Conservation (phyloP, 805 yeast genomes). For the Saturnispora serradocipensis region DNA sequence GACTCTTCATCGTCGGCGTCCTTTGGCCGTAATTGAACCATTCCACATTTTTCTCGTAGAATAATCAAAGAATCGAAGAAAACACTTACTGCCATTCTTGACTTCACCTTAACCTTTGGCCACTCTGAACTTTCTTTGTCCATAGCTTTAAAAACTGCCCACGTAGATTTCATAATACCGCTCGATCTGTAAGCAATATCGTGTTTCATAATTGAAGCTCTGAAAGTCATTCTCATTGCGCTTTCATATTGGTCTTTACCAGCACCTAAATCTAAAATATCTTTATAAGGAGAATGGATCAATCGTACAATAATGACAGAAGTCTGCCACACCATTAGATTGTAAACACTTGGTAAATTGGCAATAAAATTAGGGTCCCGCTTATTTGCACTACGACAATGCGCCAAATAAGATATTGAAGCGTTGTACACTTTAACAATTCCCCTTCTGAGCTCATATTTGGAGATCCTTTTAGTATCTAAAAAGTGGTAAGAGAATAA, state of each 20-base stretch:
- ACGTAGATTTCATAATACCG: conserved; percentile 88
- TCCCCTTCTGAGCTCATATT: conserved; percentile 61
- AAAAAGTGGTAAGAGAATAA: conserved; percentile 73
- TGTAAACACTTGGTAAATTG: conserved; percentile 76
- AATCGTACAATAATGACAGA: conserved; percentile 75
- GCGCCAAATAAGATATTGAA: conserved; percentile 60
- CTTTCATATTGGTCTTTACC: conserved; percentile 63
- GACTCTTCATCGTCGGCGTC: conserved; percentile 7
- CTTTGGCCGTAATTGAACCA: conserved; percentile 49
- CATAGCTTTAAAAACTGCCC: conserved; percentile 74
- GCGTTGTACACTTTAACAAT: conserved; percentile 73
- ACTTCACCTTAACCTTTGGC: conserved; percentile 49
- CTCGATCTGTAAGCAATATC: conserved; percentile 90
- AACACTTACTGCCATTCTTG: conserved; percentile 87
- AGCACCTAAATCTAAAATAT: conserved; percentile 54
- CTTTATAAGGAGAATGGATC: conserved; percentile 63
- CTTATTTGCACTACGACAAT: conserved; percentile 52
- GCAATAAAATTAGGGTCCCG: conserved; percentile 55
- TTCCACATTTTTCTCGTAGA: conserved; percentile 78
- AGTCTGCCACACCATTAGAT: conserved; percentile 85
- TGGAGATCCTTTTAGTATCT: conserved; percentile 43
- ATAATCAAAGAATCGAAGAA: conserved; percentile 87
- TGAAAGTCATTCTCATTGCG: conserved; percentile 60
- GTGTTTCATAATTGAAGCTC: conserved; percentile 80
- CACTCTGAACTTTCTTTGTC: conserved; percentile 40